Evolutionary conservation across 208 protist species (phyloP).

Genomic region (Wallacemonas sp.): DNA sequence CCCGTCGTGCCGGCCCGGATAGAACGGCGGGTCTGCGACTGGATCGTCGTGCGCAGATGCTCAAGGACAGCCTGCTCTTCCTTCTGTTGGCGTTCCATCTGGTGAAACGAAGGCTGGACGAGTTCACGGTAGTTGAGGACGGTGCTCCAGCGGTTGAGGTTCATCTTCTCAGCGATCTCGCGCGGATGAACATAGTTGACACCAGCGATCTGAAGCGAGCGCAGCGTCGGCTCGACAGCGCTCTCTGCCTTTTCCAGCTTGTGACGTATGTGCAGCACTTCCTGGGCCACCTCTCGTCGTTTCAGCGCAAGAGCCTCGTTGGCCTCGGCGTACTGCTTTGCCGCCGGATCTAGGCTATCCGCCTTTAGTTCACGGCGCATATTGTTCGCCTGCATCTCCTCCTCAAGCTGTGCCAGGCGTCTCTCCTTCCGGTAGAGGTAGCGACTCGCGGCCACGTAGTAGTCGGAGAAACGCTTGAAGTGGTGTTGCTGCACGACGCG

Average conservation of each 20-base stretch:
- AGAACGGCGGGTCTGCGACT: conserved; percentile 7
- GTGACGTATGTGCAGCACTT: conserved; percentile 61
- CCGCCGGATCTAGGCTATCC: conserved; percentile 72
- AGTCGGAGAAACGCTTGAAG: conserved; percentile 87
- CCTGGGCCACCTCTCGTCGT: conserved; percentile 59
- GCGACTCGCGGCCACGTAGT: conserved; percentile 83
- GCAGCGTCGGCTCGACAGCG: conserved; percentile 72
- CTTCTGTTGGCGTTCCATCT: conserved; percentile 29
- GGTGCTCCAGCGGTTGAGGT: conserved; percentile 76
- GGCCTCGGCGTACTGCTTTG: conserved; percentile 71
- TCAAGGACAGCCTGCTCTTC: conserved; percentile 30
- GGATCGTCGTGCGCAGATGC: conserved; percentile 9
- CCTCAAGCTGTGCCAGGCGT: conserved; percentile 62
- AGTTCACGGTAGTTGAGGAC: conserved; percentile 78
- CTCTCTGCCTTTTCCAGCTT: conserved; percentile 62
- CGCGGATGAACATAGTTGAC: conserved; percentile 75
- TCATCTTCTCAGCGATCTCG: conserved; percentile 80
- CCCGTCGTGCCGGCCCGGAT: not conserved
- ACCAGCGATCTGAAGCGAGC: conserved; percentile 65
- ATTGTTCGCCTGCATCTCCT: conserved; percentile 66
- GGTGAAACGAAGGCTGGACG: conserved; percentile 28
- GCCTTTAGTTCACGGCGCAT: conserved; percentile 70
- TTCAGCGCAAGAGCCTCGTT: conserved; percentile 53
- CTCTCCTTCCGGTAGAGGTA: conserved; percentile 87
- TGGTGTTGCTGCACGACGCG: conserved; percentile 83